Evolutionary conservation across 23 red algal genomes (phyloP).

Genomic region (Gracilariopsis chorda): DNA sequence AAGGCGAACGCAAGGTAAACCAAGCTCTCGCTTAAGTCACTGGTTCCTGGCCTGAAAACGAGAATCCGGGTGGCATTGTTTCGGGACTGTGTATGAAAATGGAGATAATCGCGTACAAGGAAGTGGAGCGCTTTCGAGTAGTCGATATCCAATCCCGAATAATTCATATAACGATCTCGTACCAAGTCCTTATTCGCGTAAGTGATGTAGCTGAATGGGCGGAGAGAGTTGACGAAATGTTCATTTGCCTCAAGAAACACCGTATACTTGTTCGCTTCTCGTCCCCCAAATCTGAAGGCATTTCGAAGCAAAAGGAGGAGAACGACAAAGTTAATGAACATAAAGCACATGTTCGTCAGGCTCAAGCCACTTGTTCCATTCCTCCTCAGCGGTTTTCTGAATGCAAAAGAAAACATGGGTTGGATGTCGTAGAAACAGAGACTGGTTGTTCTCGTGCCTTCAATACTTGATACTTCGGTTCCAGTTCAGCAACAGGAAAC

Average conservation of each 20-base stretch:
- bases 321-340: neutral
- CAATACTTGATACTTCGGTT: too few relatives aligned
- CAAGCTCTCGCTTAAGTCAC: constrained; percentile 6
- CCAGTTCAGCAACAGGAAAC: too few relatives aligned
- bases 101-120: constrained; percentile 4
- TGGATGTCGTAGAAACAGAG: too few relatives aligned
- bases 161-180: neutral
- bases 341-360: neutral
- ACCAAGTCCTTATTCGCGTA: neutral
- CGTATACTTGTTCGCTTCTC: neutral
- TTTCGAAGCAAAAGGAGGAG: neutral
- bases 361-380: too few relatives aligned
- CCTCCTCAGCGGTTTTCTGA: too few relatives aligned
- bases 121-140: neutral
- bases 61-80: constrained; percentile 8
- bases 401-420: too few relatives aligned
- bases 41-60: constrained; percentile 2
- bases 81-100: neutral
- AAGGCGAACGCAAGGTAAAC: constrained; percentile 2
- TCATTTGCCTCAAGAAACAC: neutral
- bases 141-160: neutral
- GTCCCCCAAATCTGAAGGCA: neutral
- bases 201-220: neutral
- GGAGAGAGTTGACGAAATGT: neutral
- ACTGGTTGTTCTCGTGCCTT: too few relatives aligned